Evolutionary conservation across 1,139 yeast genomes (phyloP), one percentile per base, ranked within the genome.

Genomic region (Hemisphaericaspora xylofermentans): DNA sequence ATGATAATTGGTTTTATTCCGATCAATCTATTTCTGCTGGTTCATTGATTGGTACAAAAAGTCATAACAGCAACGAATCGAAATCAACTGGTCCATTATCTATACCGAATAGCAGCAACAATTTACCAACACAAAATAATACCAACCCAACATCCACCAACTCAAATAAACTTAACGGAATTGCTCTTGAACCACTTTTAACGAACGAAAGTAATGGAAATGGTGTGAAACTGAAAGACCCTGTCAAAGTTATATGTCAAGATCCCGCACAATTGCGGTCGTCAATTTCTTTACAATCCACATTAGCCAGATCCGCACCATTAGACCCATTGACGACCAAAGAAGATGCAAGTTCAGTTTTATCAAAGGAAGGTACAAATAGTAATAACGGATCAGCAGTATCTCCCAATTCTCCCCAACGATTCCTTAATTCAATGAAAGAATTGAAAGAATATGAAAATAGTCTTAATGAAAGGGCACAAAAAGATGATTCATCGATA

Each of bases 311-410:
- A 49, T 65, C 82, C 3, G 58, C 71, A 0, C 84, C 84, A 0
- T 84, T 85, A 0, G 66, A 74, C 45, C 85, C 87, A 0, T 74
- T 69, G 37, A 77, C 82, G 2, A 80, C 86, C 0, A 72, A 59
- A 40, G 73, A 78, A 34, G 84, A 80, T 50, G 78, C 76, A 12
- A 66, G 52, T 41, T 66, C 73, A n/a, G 55, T 66, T 16, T 56
- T 69, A 6, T 67, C 75, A 12, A 65, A 58, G 42, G 76, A 71
- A 30, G 49, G 44, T 6, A 40, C 40, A 13, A 13, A 25, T 25
- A 14, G 17, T n/a, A 12, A 25, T 12, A 4, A 7, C 29, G 33
- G 37, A 24, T 30, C 35, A n/a, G 17, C 19, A 35, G 13, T 15
- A 4, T 21, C 39, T 25, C 21, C 34, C 8, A 26, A 15, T 13